These are phyloP conservation scores for Heracleum sosnowskyi DNA, from an alignment of 129 eudicot genomes.

Conservation along the genomic window DNA sequence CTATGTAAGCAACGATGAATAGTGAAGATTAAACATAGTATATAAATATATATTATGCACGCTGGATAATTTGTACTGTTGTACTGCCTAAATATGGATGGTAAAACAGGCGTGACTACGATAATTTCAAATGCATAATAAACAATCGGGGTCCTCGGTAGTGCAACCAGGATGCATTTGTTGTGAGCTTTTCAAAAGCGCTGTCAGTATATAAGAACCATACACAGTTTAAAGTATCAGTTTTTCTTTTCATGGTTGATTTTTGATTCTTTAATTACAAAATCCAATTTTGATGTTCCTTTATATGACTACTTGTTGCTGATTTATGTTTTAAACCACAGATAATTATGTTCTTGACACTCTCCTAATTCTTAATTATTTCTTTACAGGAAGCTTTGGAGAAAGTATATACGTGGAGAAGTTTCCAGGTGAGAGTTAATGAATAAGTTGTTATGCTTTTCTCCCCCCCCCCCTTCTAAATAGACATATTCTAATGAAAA, in stretches of 20 bases:
- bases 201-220: not conserved
- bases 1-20: not conserved
- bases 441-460: not conserved
- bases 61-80: not conserved
- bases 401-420: slow-evolving; percentile 90
- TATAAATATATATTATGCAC: no score
- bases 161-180: not conserved
- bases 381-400: slow-evolving; percentile 68
- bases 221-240: not conserved
- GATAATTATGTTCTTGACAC: not conserved
- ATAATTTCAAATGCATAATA: not conserved
- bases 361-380: not conserved
- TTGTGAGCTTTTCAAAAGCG: not conserved
- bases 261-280: not conserved
- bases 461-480: not conserved
- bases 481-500: not conserved
- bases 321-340: not conserved
- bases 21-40: not conserved
- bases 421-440: slow-evolving; percentile 73
- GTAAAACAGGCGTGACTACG: not conserved
- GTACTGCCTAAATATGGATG: not conserved
- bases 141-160: not conserved
- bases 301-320: not conserved
- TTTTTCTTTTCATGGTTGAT: not conserved
- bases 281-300: not conserved